These are phyloP conservation scores for Nothomitra cinnamomea DNA, from an alignment of 2,329 filamentous ascomycete genomes.

Conservation along the genomic window DNA sequence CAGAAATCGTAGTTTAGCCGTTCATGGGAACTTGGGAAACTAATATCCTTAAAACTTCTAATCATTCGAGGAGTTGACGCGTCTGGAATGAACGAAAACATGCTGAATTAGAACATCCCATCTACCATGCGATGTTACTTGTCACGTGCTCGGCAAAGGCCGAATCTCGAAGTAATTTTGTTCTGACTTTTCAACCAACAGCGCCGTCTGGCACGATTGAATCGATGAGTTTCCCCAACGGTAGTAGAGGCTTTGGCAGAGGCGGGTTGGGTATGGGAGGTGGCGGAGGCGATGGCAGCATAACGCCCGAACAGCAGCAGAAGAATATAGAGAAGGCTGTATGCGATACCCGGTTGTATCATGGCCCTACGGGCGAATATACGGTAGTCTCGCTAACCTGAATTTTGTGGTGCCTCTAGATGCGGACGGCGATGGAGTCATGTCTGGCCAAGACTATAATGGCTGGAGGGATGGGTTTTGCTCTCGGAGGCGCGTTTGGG, in stretches of 20 bases:
- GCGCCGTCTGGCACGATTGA: neutral
- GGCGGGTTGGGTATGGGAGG: slow-evolving; percentile 1
- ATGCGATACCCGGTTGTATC: neutral
- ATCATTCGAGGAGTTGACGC: too few relatives aligned
- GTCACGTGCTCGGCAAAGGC: neutral
- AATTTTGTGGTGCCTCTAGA: slow-evolving; percentile 28
- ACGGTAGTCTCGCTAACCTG: neutral
- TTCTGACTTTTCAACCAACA: neutral
- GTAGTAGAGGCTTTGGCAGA: neutral
- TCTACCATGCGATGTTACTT: too few relatives aligned
- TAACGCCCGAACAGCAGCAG: slow-evolving; percentile 22
- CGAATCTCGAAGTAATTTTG: neutral
- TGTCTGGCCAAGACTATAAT: slow-evolving; percentile 79
- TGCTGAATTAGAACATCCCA: too few relatives aligned
- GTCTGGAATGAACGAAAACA: too few relatives aligned
- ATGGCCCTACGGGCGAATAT: neutral
- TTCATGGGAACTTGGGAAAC: too few relatives aligned
- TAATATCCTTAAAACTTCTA: too few relatives aligned
- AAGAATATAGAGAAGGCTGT: slow-evolving; percentile 31
- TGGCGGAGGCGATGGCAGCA: neutral
- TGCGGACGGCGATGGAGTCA: slow-evolving; percentile 77
- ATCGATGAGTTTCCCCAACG: slow-evolving; percentile 2
- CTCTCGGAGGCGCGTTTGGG: slow-evolving; percentile 82
- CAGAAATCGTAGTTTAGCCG: too few relatives aligned
- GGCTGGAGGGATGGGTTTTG: slow-evolving; percentile 86